Base-by-base conservation (phyloP, 2,329 filamentous ascomycete genomes). In the Ilyonectria sp. region DNA sequence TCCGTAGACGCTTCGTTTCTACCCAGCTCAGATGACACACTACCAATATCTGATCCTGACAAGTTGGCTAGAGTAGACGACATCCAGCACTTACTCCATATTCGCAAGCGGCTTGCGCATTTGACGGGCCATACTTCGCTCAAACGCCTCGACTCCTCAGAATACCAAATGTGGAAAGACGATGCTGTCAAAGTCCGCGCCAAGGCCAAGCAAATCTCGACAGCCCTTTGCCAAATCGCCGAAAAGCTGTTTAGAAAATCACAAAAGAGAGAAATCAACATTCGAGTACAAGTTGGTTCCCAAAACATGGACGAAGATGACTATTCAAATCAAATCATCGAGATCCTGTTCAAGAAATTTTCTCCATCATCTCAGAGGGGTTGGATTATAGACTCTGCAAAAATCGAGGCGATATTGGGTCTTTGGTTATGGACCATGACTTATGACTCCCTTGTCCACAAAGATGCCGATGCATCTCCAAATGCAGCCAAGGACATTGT, bases 391-490 rank as follows among this genome's bases (percentile, higher is more conserved):
- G 68, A 74, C 13, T 50, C 70, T 23, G 59, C 66, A 9, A 54
- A 60, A n/a, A n/a, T 74, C 23, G 72, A 75, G 31, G 65, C 71
- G 17, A 56, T 73, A 6, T 49, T 75, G 6, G 62, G 72, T 2
- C 60, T 69, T 9, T 72, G 71, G 65, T 7, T 72, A 33, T 75
- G 70, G 70, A 63, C 60, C 10, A 23, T 72, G 10, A 26, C 60
- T 10, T 49, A 15, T 26, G 60, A 65, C 7, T 15, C 13, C 17
- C 1, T 47, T 9, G 8, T 52, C 17, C 49, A n/a, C 4, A 33
- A n/a, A 3, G 49, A 52, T 9, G 7, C 44, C 11, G 17, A 59
- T n/a, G 21, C 26, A 6, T 37, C 57, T n/a, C 44, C 57, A 35
- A 31, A 56, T 17, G 5, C 35, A 52, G 9, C 54, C 15, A 44